A percentile compares a stretch with the other conserved stretches of the same genome.
Evolutionary conservation across 345 rosid genomes (phyloP).

Genomic region (Syzygium jambos): DNA sequence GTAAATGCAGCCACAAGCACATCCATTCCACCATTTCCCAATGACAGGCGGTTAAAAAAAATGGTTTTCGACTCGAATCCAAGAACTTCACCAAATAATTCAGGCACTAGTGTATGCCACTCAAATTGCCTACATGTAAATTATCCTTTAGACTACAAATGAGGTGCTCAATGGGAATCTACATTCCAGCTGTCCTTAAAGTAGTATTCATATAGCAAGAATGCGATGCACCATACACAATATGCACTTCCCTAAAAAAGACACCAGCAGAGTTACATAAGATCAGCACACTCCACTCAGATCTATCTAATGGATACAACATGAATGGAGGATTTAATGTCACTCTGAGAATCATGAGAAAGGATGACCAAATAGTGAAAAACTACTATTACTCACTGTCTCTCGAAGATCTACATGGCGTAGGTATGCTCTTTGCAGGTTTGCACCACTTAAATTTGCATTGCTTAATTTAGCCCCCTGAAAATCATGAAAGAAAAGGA

Average conservation of each 20-base stretch:
- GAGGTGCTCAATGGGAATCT: background rate
- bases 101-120: background rate
- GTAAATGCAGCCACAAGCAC: background rate
- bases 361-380: background rate
- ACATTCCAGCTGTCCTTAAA: background rate
- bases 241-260: background rate
- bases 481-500: background rate
- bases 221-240: background rate
- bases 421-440: slow-evolving; percentile 87
- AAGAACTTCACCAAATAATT: background rate
- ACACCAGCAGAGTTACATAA: background rate
- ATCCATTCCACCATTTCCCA: background rate
- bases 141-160: background rate
- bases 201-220: background rate
- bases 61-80: background rate
- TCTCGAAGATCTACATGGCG: slow-evolving; percentile 81
- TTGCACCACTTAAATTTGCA: slow-evolving; percentile 85
- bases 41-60: background rate
- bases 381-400: slow-evolving; percentile 41
- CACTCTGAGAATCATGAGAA: background rate
- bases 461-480: slow-evolving; percentile 87
- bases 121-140: background rate
- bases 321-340: background rate
- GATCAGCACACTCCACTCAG: background rate
- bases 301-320: background rate